phyloP scores from a whole-genome alignment of 1,284 basidiomycete genomes.

The Apiotrichum sp. region DNA sequence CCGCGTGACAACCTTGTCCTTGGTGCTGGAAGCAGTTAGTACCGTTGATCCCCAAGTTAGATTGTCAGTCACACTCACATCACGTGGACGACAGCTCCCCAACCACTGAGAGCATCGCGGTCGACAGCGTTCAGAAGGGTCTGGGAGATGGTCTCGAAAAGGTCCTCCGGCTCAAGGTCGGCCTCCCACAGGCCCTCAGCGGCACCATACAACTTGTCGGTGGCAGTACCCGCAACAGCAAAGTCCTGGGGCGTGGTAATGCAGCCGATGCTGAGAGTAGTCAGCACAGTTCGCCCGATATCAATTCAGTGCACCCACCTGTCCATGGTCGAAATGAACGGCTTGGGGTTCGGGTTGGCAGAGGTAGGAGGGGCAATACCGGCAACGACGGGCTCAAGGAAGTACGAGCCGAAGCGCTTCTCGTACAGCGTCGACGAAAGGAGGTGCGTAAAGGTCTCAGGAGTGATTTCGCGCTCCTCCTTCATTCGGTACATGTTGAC shows the following conservation, averaged over 20 bases:
- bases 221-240: conserved; percentile 90
- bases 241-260: conserved; percentile 64
- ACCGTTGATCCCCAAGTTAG: background rate
- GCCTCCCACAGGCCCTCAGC: conserved; percentile 99
- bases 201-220: conserved; percentile 89
- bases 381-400: conserved; percentile 94
- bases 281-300: conserved; percentile 33
- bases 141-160: conserved; percentile 98
- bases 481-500: conserved; percentile 99
- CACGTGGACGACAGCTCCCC: conserved; percentile 91
- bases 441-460: conserved; percentile 92
- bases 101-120: conserved; percentile 92
- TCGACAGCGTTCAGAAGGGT: conserved; percentile 93
- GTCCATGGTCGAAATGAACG: conserved; percentile 95
- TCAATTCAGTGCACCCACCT: conserved; percentile 63
- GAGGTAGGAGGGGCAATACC: conserved; percentile 60
- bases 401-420: conserved; percentile 92
- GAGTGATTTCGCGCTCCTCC: conserved; percentile 94
- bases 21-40: conserved; percentile 55
- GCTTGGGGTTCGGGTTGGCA: conserved; percentile 68
- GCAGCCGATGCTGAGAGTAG: conserved; percentile 67
- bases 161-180: conserved; percentile 82
- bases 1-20: conserved; percentile 76
- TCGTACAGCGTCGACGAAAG: conserved; percentile 97
- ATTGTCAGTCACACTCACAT: conserved; percentile 61